Evolutionary conservation across 2,329 filamentous ascomycete genomes (phyloP), one percentile per base, ranked within the genome.

Genomic region (Sporothrix pallida): DNA sequence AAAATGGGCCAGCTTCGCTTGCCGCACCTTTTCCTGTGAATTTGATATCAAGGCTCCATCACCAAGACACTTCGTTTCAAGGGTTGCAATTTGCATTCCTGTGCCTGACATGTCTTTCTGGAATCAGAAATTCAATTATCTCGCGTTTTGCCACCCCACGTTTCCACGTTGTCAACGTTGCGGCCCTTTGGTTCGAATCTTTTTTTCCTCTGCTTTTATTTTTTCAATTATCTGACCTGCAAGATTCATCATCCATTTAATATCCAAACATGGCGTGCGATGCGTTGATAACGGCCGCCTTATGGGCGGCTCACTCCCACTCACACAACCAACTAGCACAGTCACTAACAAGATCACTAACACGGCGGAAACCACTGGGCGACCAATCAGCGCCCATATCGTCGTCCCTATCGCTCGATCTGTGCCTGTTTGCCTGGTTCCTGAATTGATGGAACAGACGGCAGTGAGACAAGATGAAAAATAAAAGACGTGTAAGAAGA

Each of bases 51-150:
- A 17, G 1, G 15, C 8, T 1, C 12, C 20, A 0, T 26, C 7
- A 37, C 26, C 20, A 70, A 60, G 52, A 48, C 69, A 71, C 20
- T 54, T 54, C 54, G 69, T 60, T 71, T 70, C 69, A 71, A 71
- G n/a, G 17, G 9, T 48, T 5, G 26, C 10, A 56, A 8, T 17
- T 50, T 13, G 12, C n/a, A 31, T 31, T 58, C 62, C 62, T 46
- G 50, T 65, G 37, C 37, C 60, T 56, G 71, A 37, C 4, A 23
- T 37, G 52, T 20, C 52, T 54, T 17, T n/a, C 20, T 58, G 13
- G 37, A 17, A 8, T 37, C 5, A 7, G 4, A 37, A 37, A 6
- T 37, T 7, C 31, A 37, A 37, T 7, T 37, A 37, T 37, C 31
- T 37, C 31, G 5, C 31, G 31, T 37, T 37, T 37, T 37, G 31